Evolutionary conservation across 2,329 filamentous ascomycete genomes (phyloP), one percentile per base, ranked within the genome.

Genomic region (Cladosporium sp.): DNA sequence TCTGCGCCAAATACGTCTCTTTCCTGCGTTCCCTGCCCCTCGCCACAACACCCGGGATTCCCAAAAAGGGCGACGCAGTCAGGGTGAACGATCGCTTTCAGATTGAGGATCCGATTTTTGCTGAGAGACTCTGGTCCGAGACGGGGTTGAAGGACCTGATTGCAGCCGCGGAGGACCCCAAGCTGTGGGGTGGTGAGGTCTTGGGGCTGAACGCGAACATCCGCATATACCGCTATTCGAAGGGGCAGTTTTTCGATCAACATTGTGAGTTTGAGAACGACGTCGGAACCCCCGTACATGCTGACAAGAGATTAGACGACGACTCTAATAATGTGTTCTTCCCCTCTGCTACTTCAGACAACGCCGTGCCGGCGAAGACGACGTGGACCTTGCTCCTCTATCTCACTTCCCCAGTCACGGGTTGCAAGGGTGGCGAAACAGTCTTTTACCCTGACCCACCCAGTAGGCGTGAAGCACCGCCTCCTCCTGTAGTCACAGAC

Each of bases 301-400:
- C 31, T 43, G 9, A 49, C 38, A 2, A 34, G 14, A 2, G 3
- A 7, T 46, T 63, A 93, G 89, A 95, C 64, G 92, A 97, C 69
- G 91, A 96, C 64, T 87, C 82, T 48, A 95, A 95, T 66, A 77
- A 80, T 51, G 70, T 96, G 22, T 77, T 72, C 1, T 72, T 93
- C 42, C 74, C 75, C 2, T 71, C 76, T 3, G 62, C 69, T 13
- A 31, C 65, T 68, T 28, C 67, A 66, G 8, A 59, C 68, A n/a
- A 70, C 71, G 40, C 33, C 4, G 61, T 73, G 9, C 73, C 74
- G 18, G 84, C 79, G 16, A 84, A 79, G 62, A 96, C 92, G 4
- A 96, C 90, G 0, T 96, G 91, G 90, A 96, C 92, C 0, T 74
- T 95, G 4, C 77, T 96, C 0, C 79, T 96, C 34, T 97, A 96